Conservation (phyloP, 179 eudicot species). For the Monotropa hypopitys region DNA sequence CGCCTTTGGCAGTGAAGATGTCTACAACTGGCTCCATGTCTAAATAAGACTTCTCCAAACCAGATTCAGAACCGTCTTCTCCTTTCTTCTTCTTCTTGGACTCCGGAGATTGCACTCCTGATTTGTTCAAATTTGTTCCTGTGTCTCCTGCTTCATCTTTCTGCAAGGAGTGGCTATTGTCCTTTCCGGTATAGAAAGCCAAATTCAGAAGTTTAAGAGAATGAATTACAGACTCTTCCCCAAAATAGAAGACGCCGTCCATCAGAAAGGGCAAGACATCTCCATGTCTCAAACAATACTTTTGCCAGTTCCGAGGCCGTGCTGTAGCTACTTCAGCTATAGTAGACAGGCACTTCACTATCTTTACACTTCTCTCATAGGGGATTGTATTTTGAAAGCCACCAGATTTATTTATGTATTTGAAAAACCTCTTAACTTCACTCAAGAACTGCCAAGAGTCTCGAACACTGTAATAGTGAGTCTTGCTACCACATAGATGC, state of each 20-base stretch:
- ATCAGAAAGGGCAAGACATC: constrained; percentile 73
- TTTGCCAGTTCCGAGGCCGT: constrained; percentile 98
- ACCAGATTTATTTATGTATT: constrained; percentile 74
- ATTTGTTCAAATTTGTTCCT: constrained; percentile 47
- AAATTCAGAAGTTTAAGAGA: constrained; percentile 72
- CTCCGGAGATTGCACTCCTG: constrained; percentile 51
- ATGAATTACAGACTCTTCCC: constrained; percentile 95
- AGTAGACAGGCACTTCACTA: constrained; percentile 74
- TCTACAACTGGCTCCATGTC: constrained; percentile 90
- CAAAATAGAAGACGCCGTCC: constrained; percentile 75
- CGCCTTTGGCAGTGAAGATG: constrained; percentile 58
- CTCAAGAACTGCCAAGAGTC: constrained; percentile 93
- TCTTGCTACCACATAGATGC: constrained; percentile 97
- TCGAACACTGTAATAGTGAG: constrained; percentile 93
- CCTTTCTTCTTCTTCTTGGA: constrained; percentile 96
- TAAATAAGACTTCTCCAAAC: constrained; percentile 65
- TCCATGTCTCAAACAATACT: constrained; percentile 78
- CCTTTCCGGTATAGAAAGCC: constrained; percentile 88
- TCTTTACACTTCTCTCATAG: constrained; percentile 95
- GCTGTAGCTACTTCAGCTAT: constrained; percentile 96
- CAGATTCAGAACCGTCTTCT: constrained; percentile 74
- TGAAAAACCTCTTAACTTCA: constrained; percentile 84
- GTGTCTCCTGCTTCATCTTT: constrained; percentile 63
- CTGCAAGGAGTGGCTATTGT: constrained; percentile 40
- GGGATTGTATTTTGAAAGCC: constrained; percentile 74